These are phyloP conservation scores for Pulveroboletus sp. DNA, from an alignment of 768 basidiomycete genomes.

Conservation along the genomic window DNA sequence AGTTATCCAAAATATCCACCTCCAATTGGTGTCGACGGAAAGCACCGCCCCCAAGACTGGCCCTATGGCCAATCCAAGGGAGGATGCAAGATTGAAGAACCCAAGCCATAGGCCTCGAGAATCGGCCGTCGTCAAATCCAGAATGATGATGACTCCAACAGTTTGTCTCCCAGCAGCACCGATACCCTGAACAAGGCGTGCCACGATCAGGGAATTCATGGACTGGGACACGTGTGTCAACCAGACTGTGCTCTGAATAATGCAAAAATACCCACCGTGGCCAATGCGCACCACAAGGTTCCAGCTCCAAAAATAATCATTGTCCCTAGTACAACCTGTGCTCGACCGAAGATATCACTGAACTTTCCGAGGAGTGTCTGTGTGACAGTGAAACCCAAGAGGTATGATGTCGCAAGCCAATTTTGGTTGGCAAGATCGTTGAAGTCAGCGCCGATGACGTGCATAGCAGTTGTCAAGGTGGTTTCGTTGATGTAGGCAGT, in stretches of 20 bases:
- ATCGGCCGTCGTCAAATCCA: slow-evolving; percentile 36
- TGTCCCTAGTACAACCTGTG: slow-evolving; percentile 32
- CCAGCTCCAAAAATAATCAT: slow-evolving; percentile 35
- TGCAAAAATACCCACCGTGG: slow-evolving; percentile 20
- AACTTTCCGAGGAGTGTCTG: slow-evolving; percentile 34
- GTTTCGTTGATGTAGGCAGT: slow-evolving; percentile 36
- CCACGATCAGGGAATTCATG: slow-evolving; percentile 33
- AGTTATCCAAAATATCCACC: slow-evolving; percentile 47
- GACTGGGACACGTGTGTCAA: slow-evolving; percentile 21
- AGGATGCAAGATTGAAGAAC: slow-evolving; percentile 35
- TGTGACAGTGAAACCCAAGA: slow-evolving; percentile 36
- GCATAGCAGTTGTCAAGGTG: slow-evolving; percentile 35
- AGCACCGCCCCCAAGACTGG: slow-evolving; percentile 46
- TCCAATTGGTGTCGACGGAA: slow-evolving; percentile 40
- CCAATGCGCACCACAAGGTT: slow-evolving; percentile 33
- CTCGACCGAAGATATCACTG: slow-evolving; percentile 35
- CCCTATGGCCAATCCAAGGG: slow-evolving; percentile 43
- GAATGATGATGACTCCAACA: slow-evolving; percentile 33
- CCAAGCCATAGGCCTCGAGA: slow-evolving; percentile 35
- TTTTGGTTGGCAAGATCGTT: slow-evolving; percentile 31
- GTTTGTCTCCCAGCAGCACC: slow-evolving; percentile 36
- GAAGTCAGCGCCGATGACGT: slow-evolving; percentile 31
- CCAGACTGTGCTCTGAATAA: background rate
- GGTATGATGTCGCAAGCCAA: slow-evolving; percentile 34
- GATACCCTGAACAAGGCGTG: slow-evolving; percentile 36